Evolutionary conservation across 805 yeast species (phyloP).

Genomic region (Pichia membranifaciens): DNA sequence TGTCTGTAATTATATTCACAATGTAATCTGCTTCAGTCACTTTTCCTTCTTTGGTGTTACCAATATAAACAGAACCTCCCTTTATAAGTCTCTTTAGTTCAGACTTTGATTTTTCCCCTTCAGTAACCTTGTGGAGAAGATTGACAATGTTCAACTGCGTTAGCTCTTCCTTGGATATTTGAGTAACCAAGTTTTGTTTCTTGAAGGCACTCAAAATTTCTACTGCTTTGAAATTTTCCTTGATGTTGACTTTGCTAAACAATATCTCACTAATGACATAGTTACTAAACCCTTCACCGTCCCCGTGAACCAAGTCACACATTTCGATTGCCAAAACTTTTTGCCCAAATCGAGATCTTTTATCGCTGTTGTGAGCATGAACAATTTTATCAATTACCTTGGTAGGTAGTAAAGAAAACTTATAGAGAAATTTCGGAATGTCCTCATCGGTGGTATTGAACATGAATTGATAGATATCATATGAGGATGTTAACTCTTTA

Average conservation of each 20-base stretch:
- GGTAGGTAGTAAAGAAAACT: slow-evolving; percentile 74
- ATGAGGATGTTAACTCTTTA: slow-evolving; percentile 67
- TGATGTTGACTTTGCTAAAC: slow-evolving; percentile 32
- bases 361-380: slow-evolving; percentile 46
- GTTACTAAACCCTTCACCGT: slow-evolving; percentile 65
- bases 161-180: slow-evolving; percentile 30
- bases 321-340: slow-evolving; percentile 74
- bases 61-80: slow-evolving; percentile 70
- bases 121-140: slow-evolving; percentile 43
- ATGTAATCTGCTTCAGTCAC: slow-evolving; percentile 43
- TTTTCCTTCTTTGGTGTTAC: slow-evolving; percentile 47
- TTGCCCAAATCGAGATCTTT: slow-evolving; percentile 71
- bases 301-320: slow-evolving; percentile 83
- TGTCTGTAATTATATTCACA: slow-evolving; percentile 38
- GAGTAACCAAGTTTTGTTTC: slow-evolving; percentile 48
- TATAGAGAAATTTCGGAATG: slow-evolving; percentile 59
- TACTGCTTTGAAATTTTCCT: slow-evolving; percentile 39
- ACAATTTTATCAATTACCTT: slow-evolving; percentile 50
- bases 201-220: slow-evolving; percentile 51
- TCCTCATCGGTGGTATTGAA: slow-evolving; percentile 74
- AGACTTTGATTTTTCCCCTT: slow-evolving; percentile 39
- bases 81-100: slow-evolving; percentile 44
- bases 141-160: slow-evolving; percentile 39
- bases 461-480: slow-evolving; percentile 79
- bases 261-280: slow-evolving; percentile 60